A percentile compares a stretch with the other conserved stretches of the same genome.
phyloP scores from a whole-genome alignment of 2,329 filamentous ascomycete genomes.

The Annulohypoxylon truncatum region DNA sequence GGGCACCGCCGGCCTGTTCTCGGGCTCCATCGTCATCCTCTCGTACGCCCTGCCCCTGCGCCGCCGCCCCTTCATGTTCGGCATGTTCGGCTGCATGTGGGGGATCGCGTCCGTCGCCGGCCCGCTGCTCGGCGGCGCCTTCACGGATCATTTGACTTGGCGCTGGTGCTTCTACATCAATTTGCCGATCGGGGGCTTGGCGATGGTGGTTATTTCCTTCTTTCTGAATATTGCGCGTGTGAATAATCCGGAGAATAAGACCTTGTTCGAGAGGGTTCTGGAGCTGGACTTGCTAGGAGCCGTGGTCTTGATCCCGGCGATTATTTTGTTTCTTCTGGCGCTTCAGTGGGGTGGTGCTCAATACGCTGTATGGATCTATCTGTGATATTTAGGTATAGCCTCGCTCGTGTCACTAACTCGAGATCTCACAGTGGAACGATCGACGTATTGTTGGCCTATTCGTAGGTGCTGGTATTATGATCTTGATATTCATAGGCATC shows the following conservation, averaged over 20 bases:
- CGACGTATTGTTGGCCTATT: constrained; percentile 63
- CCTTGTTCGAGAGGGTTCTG: constrained; percentile 14
- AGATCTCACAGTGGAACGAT: constrained; percentile 56
- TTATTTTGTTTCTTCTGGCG: constrained; percentile 65
- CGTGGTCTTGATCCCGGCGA: constrained; percentile 52
- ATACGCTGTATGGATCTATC: constrained; percentile 50
- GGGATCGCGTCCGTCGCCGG: constrained; percentile 37
- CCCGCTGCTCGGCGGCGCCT: constrained; percentile 38
- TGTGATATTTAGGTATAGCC: too few relatives aligned
- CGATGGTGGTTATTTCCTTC: constrained; percentile 42
- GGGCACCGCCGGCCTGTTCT: constrained; percentile 44
- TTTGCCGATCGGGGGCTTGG: constrained; percentile 45
- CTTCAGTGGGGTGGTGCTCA: constrained; percentile 67
- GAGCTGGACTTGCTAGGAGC: constrained; percentile 28
- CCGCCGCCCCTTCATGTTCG: constrained; percentile 28
- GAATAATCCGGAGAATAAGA: constrained; percentile 24
- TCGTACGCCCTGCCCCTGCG: constrained; percentile 35
- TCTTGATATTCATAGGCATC: constrained; percentile 59
- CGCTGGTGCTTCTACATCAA: constrained; percentile 45
- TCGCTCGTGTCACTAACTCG: neutral
- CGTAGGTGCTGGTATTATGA: constrained; percentile 59
- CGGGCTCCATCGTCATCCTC: constrained; percentile 38
- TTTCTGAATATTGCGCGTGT: constrained; percentile 40
- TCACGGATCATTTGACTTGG: constrained; percentile 40
- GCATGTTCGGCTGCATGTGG: constrained; percentile 37